phyloP scores from a whole-genome alignment of 2,329 filamentous ascomycete species.

The Monosporascus sp. region DNA sequence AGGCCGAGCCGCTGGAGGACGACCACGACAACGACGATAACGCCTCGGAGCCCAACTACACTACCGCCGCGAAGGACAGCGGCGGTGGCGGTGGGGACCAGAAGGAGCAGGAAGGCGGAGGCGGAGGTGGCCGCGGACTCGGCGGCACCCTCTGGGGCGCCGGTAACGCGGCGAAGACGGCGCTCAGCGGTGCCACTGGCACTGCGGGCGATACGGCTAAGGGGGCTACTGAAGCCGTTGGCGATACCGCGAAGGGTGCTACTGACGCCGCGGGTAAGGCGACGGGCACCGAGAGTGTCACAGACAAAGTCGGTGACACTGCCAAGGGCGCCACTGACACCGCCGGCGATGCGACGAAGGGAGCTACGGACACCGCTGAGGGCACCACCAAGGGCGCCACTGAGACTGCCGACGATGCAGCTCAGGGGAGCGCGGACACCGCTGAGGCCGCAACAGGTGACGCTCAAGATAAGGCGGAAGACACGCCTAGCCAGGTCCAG shows the following conservation, averaged over 20 bases:
- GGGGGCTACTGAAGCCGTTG: constrained; percentile 16
- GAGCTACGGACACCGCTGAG: constrained; percentile 9
- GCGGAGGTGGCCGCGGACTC: constrained; percentile 2
- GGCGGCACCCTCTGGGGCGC: constrained; percentile 19
- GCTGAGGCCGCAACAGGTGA: constrained; percentile 10
- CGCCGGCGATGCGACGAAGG: constrained; percentile 7
- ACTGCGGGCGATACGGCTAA: constrained; percentile 17
- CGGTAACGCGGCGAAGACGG: constrained; percentile 15
- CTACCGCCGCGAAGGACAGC: constrained; percentile 16
- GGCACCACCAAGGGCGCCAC: constrained; percentile 3
- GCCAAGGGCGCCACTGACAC: constrained; percentile 15
- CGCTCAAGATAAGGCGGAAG: constrained; percentile 9
- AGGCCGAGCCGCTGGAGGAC: constrained; percentile 28
- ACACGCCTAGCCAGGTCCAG: constrained; percentile 5
- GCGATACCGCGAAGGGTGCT: constrained; percentile 14
- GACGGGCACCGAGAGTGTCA: constrained; percentile 11
- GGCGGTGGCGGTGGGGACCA: constrained; percentile 2
- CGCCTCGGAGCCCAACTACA: constrained; percentile 24
- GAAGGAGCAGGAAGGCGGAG: constrained; percentile 1
- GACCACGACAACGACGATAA: background rate
- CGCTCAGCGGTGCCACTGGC: constrained; percentile 14
- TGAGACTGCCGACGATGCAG: constrained; percentile 8
- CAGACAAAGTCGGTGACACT: constrained; percentile 17
- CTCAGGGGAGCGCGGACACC: constrained; percentile 7
- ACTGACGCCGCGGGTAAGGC: constrained; percentile 17